Percentiles rank a stretch among this genome's conserved stretches.
Evolutionary conservation across 768 basidiomycete species (phyloP).

Genomic region (Pulveroboletus ravenelii): DNA sequence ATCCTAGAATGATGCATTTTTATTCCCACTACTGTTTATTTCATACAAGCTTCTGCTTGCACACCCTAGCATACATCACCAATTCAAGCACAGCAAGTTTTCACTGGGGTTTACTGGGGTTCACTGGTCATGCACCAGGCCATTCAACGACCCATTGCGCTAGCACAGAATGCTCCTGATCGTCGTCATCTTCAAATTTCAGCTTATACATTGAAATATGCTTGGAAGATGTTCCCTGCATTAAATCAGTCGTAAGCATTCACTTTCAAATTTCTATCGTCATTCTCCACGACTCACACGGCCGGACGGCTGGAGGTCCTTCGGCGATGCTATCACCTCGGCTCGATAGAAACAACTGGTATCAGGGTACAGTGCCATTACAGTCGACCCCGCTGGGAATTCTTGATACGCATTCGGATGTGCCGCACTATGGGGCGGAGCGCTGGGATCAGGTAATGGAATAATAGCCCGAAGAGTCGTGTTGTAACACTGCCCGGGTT

Average conservation of each 20-base stretch:
- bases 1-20: too few species aligned
- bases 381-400: slow-evolving; percentile 65
- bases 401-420: slow-evolving; percentile 69
- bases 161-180: slow-evolving; percentile 72
- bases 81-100: too few species aligned
- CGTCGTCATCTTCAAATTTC: slow-evolving; percentile 86
- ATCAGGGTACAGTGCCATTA: slow-evolving; percentile 87
- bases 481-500: slow-evolving; percentile 65
- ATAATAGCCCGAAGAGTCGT: slow-evolving; percentile 70
- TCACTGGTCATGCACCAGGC: slow-evolving; percentile 39
- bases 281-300: slow-evolving; percentile 32
- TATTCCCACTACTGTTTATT: too few species aligned
- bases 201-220: slow-evolving; percentile 63
- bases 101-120: too few species aligned
- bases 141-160: slow-evolving; percentile 82
- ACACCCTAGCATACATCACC: too few species aligned
- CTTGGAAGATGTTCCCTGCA: slow-evolving; percentile 38
- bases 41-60: too few species aligned
- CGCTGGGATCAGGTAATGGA: slow-evolving; percentile 72
- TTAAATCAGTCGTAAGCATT: slow-evolving; percentile 8
- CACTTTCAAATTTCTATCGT: neutral
- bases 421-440: slow-evolving; percentile 50
- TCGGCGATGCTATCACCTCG: slow-evolving; percentile 70
- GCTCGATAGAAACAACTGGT: slow-evolving; percentile 90
- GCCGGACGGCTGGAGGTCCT: slow-evolving; percentile 33